Conservation (phyloP, 2,329 filamentous ascomycete genomes). For the Ascochyta lentis region DNA sequence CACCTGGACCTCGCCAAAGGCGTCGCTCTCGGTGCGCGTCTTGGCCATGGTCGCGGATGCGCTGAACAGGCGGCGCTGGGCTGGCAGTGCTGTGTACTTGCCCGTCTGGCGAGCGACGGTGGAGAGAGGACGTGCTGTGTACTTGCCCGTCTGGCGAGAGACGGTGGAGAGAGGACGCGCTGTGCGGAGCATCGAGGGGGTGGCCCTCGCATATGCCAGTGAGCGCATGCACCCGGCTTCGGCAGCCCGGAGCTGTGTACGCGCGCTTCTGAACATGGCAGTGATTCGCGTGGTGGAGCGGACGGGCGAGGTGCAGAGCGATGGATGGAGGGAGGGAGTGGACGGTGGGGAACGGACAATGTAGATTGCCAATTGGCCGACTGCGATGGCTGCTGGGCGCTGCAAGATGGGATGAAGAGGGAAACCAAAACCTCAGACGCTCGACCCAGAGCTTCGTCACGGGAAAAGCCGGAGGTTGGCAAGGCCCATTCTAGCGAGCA, state of each 20-base stretch:
- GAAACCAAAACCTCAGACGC: constrained; percentile 12
- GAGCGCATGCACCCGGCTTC: constrained; percentile 43
- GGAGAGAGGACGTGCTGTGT: constrained; percentile 22
- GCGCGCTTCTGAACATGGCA: constrained; percentile 46
- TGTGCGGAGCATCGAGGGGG: constrained; percentile 39
- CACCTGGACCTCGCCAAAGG: constrained; percentile 96
- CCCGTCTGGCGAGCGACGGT: constrained; percentile 27
- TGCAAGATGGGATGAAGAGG: constrained; percentile 1
- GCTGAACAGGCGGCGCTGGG: constrained; percentile 41
- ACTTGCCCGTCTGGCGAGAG: constrained; percentile 25
- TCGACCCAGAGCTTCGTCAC: constrained; percentile 7
- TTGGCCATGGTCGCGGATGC: constrained; percentile 46
- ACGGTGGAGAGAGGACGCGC: constrained; percentile 39
- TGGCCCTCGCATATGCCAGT: constrained; percentile 45
- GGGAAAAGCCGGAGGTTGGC: constrained; percentile 9
- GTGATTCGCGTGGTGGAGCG: constrained; percentile 13
- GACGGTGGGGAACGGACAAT: constrained; percentile 3
- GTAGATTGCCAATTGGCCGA: constrained; percentile 15
- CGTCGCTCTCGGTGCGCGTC: constrained; percentile 90
- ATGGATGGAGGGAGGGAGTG: neutral
- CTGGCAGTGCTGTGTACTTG: constrained; percentile 27
- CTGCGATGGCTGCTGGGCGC: constrained; percentile 10
- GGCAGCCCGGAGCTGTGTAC: constrained; percentile 42
- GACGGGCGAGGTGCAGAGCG: neutral
- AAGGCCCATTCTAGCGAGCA: neutral